These are phyloP conservation scores for Paramarasmius palmivorus DNA, from an alignment of 1,284 basidiomycete species.

Conservation along the genomic window DNA sequence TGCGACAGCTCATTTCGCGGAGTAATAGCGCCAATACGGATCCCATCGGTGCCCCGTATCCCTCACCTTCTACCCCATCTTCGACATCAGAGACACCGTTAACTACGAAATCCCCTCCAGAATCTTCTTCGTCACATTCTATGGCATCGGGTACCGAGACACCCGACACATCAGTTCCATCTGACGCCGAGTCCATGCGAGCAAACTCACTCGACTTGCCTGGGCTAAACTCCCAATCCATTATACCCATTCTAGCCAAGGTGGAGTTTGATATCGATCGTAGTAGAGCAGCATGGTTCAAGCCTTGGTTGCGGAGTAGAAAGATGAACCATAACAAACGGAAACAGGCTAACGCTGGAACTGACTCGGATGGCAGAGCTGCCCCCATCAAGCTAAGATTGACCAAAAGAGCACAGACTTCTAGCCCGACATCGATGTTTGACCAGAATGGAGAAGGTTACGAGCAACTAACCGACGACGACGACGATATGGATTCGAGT, in stretches of 20 bases:
- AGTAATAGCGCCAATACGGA: neutral
- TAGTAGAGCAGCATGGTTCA: conserved; percentile 77
- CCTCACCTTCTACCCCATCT: conserved; percentile 56
- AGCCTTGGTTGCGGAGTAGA: conserved; percentile 71
- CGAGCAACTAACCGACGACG: conserved; percentile 17
- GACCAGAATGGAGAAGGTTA: conserved; percentile 17
- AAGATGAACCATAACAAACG: conserved; percentile 58
- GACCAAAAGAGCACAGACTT: conserved; percentile 47
- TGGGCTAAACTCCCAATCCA: conserved; percentile 58
- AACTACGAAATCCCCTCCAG: neutral
- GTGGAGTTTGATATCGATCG: conserved; percentile 87
- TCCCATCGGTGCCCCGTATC: conserved; percentile 34
- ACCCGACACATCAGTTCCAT: conserved; percentile 59
- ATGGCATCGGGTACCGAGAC: conserved; percentile 38
- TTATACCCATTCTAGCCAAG: conserved; percentile 83
- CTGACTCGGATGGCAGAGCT: conserved; percentile 24
- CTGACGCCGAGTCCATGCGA: conserved; percentile 41
- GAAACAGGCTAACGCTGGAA: conserved; percentile 38
- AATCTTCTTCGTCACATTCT: conserved; percentile 37
- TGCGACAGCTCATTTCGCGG: conserved; percentile 52
- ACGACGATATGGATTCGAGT: conserved; percentile 26
- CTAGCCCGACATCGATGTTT: conserved; percentile 31
- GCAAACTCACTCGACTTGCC: conserved; percentile 60
- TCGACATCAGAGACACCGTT: conserved; percentile 29
- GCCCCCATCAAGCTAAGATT: conserved; percentile 51